Evolutionary conservation across 2,329 filamentous ascomycete genomes (phyloP).

Genomic region (Aspergillus spinulosporus): DNA sequence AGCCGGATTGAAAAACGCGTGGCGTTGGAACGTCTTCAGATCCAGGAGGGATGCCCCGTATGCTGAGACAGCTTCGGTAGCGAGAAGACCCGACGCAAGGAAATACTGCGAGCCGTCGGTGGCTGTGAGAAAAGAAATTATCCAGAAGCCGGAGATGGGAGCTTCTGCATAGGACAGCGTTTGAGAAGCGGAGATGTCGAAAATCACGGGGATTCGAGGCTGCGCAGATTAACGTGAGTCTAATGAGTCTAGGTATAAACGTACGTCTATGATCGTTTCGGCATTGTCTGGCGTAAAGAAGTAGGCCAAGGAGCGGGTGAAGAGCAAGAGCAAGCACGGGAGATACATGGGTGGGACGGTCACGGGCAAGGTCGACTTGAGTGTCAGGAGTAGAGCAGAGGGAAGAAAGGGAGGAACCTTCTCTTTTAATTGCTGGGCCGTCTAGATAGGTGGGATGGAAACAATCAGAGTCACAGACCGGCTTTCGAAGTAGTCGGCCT

Average conservation of each 20-base stretch:
- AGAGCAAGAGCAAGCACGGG: neutral
- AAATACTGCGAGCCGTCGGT: neutral
- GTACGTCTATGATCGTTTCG: neutral
- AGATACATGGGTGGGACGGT: neutral
- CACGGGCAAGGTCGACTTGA: no score
- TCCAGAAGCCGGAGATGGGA: neutral
- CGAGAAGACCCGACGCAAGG: neutral
- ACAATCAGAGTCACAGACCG: no score
- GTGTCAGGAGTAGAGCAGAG: no score
- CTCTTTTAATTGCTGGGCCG: no score
- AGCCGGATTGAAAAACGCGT: neutral
- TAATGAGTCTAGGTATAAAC: neutral
- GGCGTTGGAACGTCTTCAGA: neutral
- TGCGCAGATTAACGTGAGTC: neutral
- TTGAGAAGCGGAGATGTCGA: neutral
- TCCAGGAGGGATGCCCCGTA: neutral
- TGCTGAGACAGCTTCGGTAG: neutral
- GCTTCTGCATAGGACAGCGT: neutral
- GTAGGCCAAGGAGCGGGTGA: neutral
- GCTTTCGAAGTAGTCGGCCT: no score
- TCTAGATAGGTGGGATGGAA: no score
- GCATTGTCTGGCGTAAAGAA: neutral
- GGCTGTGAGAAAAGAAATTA: neutral
- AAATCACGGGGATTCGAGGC: neutral
- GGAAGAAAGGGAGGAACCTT: no score